Base-by-base conservation (phyloP, 2,329 filamentous ascomycete species). In the Penicillium sp. region DNA sequence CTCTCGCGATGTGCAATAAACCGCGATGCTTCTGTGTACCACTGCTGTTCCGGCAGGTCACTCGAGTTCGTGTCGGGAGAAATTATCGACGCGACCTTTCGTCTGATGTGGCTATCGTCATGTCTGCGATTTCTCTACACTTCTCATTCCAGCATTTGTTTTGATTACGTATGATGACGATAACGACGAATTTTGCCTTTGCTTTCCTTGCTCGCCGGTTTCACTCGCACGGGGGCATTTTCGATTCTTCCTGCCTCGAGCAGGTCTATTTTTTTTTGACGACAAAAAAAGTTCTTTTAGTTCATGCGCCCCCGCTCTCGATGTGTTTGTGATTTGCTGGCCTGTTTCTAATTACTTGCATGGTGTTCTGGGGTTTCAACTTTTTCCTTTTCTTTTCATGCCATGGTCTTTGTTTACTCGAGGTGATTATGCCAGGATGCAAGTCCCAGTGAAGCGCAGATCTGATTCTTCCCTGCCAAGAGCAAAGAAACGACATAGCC, bases 1-100 rank as follows among this genome's bases (percentile, higher is more conserved):
- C 45, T 58, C 41, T 54, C 57, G 61, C 61, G 61, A 64, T 56
- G 61, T 40, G 48, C 45, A 47, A 63, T 64, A 64, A 64, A 64
- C 61, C 61, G 61, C 61, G 53, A 32, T 17, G 27, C 21, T 26
- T 31, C 3, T 35, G 16, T 23, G 7, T n/a, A 26, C 32, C 28
- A 21, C 25, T 13, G 15, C 9, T 43, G 32, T 20, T 14, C 8
- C 13, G 30, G 23, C 38, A 23, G 18, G 30, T 4, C 16, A 16
- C 31, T 42, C 34, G 31, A 13, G 23, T 27, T 36, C 23, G 34
- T 14, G 29, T 44, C 43, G 43, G 29, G 36, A 47, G 39, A 43
- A 40, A 47, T 48, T 26, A 48, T 45, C 44, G 54, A 51, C 34
- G 31, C 35, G 48, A n/a, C 33, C 18, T 45, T 37, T 37, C 36